Conservation (phyloP, 306 rosid genomes). For the Cercis canadensis region DNA sequence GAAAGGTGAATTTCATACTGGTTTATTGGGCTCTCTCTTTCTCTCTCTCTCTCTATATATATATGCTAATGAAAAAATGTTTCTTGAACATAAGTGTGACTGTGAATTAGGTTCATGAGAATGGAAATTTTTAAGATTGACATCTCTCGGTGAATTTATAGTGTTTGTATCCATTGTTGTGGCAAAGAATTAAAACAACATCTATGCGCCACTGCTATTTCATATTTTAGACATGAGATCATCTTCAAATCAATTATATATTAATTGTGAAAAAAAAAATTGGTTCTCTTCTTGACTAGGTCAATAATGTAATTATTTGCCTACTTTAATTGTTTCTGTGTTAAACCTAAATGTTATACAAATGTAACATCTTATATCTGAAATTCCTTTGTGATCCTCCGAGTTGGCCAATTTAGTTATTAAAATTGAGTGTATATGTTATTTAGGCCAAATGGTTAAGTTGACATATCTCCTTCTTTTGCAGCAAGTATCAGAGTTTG, state of each 20-base stretch:
- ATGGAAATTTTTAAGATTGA: slow-evolving; percentile 1
- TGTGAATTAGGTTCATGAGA: background rate
- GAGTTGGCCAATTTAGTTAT: slow-evolving; percentile 2
- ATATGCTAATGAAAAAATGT: background rate
- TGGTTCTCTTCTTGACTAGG: background rate
- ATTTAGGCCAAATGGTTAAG: slow-evolving; percentile 21
- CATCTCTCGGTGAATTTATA: background rate
- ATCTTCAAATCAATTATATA: background rate
- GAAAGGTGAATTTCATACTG: slow-evolving; percentile 66
- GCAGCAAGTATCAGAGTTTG: slow-evolving; percentile 97
- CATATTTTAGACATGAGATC: background rate
- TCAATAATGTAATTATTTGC: background rate
- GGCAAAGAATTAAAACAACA: background rate
- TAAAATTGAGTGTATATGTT: slow-evolving; percentile 5
- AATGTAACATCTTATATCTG: background rate
- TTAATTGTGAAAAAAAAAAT: background rate
- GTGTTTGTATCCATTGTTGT: background rate
- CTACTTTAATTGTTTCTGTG: background rate
- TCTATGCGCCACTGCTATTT: background rate
- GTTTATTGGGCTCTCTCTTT: slow-evolving; percentile 5
- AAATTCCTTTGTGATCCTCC: background rate
- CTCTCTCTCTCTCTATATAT: slow-evolving; percentile 6
- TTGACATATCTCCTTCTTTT: slow-evolving; percentile 39
- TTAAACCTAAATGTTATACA: background rate
- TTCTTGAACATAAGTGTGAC: background rate